phyloP scores from a whole-genome alignment of 441 rosid species.

The Aquilaria agallochum region DNA sequence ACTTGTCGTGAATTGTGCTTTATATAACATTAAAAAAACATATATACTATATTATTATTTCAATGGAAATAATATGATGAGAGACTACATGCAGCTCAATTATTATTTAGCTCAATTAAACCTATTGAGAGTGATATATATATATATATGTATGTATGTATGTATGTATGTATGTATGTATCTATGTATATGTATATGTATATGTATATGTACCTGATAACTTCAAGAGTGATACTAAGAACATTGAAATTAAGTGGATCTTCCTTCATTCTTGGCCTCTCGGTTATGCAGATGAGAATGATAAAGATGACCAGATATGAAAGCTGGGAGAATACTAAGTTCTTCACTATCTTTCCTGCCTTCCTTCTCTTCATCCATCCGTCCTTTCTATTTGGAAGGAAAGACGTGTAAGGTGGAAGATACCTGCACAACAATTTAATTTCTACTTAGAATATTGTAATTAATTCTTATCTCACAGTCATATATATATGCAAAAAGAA shows the following conservation, averaged over 20 bases:
- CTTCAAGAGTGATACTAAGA: conserved; percentile 49
- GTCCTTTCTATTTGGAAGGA: conserved; percentile 20
- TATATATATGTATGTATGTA: no score
- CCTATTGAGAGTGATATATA: neutral
- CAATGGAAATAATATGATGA: neutral
- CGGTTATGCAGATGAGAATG: conserved; percentile 46
- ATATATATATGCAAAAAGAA: no score
- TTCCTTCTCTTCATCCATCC: neutral
- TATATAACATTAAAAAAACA: neutral
- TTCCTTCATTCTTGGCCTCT: conserved; percentile 37
- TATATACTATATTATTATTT: neutral
- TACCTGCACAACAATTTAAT: conserved; percentile 19
- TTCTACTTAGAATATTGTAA: no score
- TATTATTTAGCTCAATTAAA: no score
- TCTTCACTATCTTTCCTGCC: conserved; percentile 4
- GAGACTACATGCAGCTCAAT: neutral
- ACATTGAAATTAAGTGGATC: conserved; percentile 65
- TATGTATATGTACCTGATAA: conserved; percentile 34
- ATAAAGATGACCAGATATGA: conserved; percentile 40
- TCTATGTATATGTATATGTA: no score
- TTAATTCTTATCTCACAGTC: no score
- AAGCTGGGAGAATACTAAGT: conserved; percentile 31
- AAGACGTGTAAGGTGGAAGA: conserved; percentile 37
- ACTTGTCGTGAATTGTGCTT: neutral
- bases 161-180: neutral